Conservation (phyloP, 1,284 basidiomycete species). For the Sanghuangporus weigelae region DNA sequence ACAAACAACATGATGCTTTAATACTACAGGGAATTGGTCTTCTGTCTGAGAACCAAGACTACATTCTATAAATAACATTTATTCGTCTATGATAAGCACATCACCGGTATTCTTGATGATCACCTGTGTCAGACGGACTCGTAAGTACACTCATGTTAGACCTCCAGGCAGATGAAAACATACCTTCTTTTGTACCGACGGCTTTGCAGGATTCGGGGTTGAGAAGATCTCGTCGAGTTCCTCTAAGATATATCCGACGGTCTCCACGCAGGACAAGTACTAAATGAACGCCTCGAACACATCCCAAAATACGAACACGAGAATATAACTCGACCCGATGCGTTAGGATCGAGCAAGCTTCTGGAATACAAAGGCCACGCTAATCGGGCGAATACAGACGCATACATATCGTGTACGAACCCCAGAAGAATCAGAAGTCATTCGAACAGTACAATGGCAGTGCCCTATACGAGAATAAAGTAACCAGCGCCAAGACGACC, state of each 20-base stretch:
- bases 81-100: background rate
- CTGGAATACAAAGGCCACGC: background rate
- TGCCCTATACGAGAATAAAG: no score
- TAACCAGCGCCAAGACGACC: no score
- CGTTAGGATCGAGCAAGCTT: background rate
- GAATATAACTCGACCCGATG: background rate
- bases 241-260: constrained; percentile 28
- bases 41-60: no score
- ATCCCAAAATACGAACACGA: constrained; percentile 30
- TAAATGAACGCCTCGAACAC: constrained; percentile 28
- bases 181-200: constrained; percentile 25
- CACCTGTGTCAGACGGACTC: background rate
- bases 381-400: background rate
- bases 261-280: constrained; percentile 33
- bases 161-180: background rate
- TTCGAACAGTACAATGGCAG: no score
- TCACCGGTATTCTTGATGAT: background rate
- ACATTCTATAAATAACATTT: background rate
- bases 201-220: constrained; percentile 30
- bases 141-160: background rate
- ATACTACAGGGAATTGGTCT: no score
- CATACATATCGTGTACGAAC: no score
- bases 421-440: no score
- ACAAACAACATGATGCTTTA: no score
- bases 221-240: constrained; percentile 34